phyloP scores from a whole-genome alignment of 192 early-diverging fungal genomes.

The Linnemannia schmuckeri region DNA sequence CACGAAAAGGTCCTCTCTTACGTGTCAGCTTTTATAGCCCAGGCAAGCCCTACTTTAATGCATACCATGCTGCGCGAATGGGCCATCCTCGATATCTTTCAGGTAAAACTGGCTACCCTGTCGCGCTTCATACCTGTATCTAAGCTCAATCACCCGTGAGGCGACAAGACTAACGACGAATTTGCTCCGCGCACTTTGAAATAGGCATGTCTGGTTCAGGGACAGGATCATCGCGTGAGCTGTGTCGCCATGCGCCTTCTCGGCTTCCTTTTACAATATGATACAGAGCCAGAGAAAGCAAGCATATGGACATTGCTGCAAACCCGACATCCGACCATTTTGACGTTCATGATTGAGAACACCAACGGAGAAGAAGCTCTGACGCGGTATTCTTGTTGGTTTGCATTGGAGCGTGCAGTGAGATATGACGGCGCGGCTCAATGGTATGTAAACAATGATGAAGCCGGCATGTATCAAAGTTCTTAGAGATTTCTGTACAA shows the following conservation, averaged over 20 bases:
- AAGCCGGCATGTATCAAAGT: no score
- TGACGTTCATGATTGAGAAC: slow-evolving; percentile 53
- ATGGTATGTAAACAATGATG: slow-evolving; percentile 49
- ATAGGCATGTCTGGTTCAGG: slow-evolving; percentile 27
- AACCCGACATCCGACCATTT: slow-evolving; percentile 26
- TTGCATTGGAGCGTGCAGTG: slow-evolving; percentile 40
- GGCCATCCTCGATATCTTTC: slow-evolving; percentile 57
- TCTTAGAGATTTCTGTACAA: no score
- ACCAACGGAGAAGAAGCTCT: slow-evolving; percentile 48
- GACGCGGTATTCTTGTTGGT: slow-evolving; percentile 55
- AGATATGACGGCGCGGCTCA: slow-evolving; percentile 51
- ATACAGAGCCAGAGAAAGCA: neutral
- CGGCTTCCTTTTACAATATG: slow-evolving; percentile 39
- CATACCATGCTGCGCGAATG: slow-evolving; percentile 52
- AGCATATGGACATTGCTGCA: slow-evolving; percentile 33
- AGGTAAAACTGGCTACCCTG: slow-evolving; percentile 18
- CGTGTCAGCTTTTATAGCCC: slow-evolving; percentile 60
- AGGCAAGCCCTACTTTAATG: slow-evolving; percentile 41
- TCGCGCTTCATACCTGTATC: neutral
- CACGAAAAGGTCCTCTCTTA: slow-evolving; percentile 84
- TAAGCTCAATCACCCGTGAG: neutral
- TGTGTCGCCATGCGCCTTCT: slow-evolving; percentile 56
- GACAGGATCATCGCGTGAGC: slow-evolving; percentile 56
- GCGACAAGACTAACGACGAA: neutral
- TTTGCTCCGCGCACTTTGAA: neutral